These are phyloP conservation scores for Pseudogymnoascus sp. DNA, from an alignment of 2,329 filamentous ascomycete species.

Conservation along the genomic window DNA sequence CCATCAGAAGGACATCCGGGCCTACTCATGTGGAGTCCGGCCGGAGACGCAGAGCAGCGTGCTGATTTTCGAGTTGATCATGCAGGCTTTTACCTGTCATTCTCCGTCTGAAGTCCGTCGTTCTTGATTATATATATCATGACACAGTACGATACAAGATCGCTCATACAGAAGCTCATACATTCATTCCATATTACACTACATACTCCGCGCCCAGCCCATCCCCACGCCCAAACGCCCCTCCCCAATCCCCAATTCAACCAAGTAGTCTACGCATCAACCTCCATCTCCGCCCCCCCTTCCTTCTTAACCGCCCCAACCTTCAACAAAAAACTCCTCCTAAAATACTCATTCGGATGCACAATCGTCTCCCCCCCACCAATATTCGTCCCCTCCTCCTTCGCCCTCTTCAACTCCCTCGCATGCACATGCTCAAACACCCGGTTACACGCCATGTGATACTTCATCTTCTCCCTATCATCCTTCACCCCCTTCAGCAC, in stretches of 20 bases:
- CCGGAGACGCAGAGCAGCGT: too few species aligned
- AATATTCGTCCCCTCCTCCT: conserved; percentile 60
- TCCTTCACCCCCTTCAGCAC: conserved; percentile 76
- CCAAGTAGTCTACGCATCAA: background rate
- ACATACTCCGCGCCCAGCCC: background rate
- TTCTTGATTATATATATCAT: background rate
- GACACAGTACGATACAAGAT: background rate
- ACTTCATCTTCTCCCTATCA: conserved; percentile 81
- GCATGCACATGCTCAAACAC: conserved; percentile 89
- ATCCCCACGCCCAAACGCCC: background rate
- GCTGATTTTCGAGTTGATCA: too few species aligned
- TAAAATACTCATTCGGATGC: conserved; percentile 97
- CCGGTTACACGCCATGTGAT: conserved; percentile 90
- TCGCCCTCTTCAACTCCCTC: conserved; percentile 65
- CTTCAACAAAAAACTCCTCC: conserved; percentile 83
- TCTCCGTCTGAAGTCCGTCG: too few species aligned
- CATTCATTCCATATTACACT: conserved; percentile 1
- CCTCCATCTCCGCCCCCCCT: background rate
- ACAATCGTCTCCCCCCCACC: conserved; percentile 88
- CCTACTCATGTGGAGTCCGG: too few species aligned
- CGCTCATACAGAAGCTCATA: background rate
- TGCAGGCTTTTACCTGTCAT: too few species aligned
- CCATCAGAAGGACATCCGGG: too few species aligned
- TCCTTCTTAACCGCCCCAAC: background rate
- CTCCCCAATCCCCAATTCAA: background rate